Evolutionary conservation across 306 rosid genomes (phyloP).

Genomic region (Elaeagnus macrophylla): DNA sequence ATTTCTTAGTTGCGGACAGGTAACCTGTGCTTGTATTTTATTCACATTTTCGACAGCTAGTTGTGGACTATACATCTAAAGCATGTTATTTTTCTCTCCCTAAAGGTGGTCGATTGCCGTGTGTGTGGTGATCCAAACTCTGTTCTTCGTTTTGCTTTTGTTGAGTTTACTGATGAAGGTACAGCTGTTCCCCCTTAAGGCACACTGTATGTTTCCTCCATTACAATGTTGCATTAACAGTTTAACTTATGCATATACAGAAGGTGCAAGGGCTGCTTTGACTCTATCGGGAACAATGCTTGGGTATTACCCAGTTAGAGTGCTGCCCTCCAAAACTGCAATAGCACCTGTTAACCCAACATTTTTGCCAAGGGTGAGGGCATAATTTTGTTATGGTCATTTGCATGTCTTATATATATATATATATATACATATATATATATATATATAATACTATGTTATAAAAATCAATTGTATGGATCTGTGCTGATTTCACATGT

Average conservation of each 20-base stretch:
- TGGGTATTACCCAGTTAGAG: constrained; percentile 81
- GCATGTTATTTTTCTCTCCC: constrained; percentile 14
- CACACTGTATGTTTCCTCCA: constrained; percentile 9
- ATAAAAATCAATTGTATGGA: constrained; percentile 6
- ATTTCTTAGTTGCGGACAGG: constrained; percentile 92
- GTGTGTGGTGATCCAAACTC: constrained; percentile 98
- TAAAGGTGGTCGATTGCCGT: constrained; percentile 93
- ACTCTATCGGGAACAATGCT: constrained; percentile 94
- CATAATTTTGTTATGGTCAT: constrained; percentile 7
- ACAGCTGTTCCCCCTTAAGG: constrained; percentile 5
- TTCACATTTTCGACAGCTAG: constrained; percentile 2
- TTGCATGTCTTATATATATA: no score
- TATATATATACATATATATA: no score
- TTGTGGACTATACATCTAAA: constrained; percentile 20
- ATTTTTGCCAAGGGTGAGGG: constrained; percentile 83
- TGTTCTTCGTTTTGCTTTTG: constrained; percentile 87
- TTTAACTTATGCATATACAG: constrained; percentile 36
- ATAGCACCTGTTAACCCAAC: constrained; percentile 97
- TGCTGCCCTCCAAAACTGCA: constrained; percentile 98
- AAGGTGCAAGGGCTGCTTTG: constrained; percentile 87
- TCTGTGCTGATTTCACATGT: constrained; percentile 10
- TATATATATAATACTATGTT: no score
- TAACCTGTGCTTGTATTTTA: constrained; percentile 19
- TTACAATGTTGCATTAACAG: constrained; percentile 13
- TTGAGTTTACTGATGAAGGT: constrained; percentile 98